Base-by-base conservation (phyloP, 371 early-diverging fungal genomes). In the Phascolomyces articulosus region DNA sequence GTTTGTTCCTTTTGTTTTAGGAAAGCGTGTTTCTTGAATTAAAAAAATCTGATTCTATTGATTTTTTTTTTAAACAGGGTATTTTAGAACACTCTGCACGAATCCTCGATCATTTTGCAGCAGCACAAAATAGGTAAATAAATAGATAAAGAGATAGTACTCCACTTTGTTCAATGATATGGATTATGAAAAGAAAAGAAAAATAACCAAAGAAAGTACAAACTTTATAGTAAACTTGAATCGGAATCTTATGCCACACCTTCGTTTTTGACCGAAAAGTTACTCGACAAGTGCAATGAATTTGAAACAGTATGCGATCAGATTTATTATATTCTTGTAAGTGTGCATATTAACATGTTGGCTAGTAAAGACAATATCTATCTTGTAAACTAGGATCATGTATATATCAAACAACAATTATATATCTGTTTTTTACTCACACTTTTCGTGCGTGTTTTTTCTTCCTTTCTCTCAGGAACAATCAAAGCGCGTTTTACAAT, bases 251-350 rank as follows among this genome's bases (percentile, higher is more conserved):
- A 64, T 18, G 59, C 64, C 56, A 69, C 75, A 20, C 70, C 74
- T 26, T 65, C 44, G 29, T 51, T 71, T 15, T 53, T 75, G 31
- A 64, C 66, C 24, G 72, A 77, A 29, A 63, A 63, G 18, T 49
- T 82, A 11, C 29, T 72, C 16, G 74, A 77, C 24, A 77, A 77
- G 47, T 79, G 79, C 57, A 77, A 79, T 63, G 70, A 77, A 58
- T 77, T 82, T 60, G 82, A 79, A 61, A 72, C 74, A 0, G 74
- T 79, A 21, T 82, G 82, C 66, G 78, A 82, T 71, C 82, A 82
- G 31, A 72, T 79, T 13, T 75, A 79, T 49, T 79, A 70, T 60
- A 73, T 64, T 9, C 62, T 82, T 51, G 80, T 77, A 75, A 51
- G 53, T 20, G 7, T 8, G 20, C 6, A n/a, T 31, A 44, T 34